These are phyloP conservation scores for Pseudognaphalium luteoalbum DNA, from an alignment of 129 eudicot genomes.

Conservation along the genomic window DNA sequence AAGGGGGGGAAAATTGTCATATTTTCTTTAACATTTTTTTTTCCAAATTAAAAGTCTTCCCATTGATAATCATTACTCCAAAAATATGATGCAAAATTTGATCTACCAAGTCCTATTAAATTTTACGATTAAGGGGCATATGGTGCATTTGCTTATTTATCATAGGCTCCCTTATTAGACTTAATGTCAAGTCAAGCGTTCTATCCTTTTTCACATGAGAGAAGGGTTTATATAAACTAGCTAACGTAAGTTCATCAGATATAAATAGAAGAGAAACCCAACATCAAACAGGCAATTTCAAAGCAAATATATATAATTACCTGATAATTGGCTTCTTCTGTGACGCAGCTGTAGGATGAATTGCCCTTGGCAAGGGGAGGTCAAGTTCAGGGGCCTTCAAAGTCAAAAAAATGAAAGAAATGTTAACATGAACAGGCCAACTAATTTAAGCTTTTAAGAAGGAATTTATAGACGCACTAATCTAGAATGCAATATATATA, in stretches of 20 bases:
- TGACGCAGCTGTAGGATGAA: slow-evolving; percentile 35
- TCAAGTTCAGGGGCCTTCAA: slow-evolving; percentile 52
- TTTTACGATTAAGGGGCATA: background rate
- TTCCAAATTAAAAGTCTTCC: background rate
- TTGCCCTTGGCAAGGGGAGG: slow-evolving; percentile 34
- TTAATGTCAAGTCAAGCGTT: background rate
- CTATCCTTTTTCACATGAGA: no score
- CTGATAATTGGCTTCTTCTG: slow-evolving; percentile 62
- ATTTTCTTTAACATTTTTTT: background rate
- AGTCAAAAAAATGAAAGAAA: background rate
- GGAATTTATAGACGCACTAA: background rate
- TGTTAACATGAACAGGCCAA: background rate
- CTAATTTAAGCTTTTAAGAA: background rate
- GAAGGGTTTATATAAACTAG: background rate
- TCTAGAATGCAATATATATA: background rate
- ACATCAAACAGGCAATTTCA: background rate
- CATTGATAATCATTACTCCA: background rate
- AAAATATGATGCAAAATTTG: background rate
- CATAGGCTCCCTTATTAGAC: background rate
- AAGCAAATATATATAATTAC: slow-evolving; percentile 28
- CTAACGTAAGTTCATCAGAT: background rate
- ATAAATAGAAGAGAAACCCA: background rate
- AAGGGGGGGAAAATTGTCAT: background rate
- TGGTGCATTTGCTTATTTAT: background rate
- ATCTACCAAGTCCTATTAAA: background rate